Base-by-base conservation (phyloP, 768 basidiomycete genomes). In the Rhizopogon roseolus region DNA sequence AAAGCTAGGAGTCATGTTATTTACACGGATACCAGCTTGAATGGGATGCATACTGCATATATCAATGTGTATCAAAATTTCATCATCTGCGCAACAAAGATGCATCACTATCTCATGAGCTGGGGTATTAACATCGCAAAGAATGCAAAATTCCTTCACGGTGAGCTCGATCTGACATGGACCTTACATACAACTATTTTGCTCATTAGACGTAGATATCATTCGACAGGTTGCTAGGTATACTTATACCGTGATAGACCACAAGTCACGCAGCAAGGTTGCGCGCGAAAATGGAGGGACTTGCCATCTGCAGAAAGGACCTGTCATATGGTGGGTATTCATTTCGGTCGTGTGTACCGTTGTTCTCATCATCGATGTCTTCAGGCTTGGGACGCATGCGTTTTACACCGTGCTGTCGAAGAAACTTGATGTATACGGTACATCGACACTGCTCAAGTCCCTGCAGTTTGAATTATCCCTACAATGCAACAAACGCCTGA, bases 61-160 rank as follows among this genome's bases (percentile, higher is more conserved):
- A 66, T 83, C 50, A 99, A 98, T 68, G 77, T 96, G 11, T 97
- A 93, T 66, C 89, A 93, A 65, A 90, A 86, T 62, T 88, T 94
- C 64, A 68, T 90, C 29, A 67, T 97, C 41, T 77, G 84, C 3
- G 91, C 89, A 0, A 85, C 93, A 77, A 96, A 91, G 71, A 88
- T 93, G 79, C 84, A 91, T 55, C 77, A 80, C 50, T 97, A 98
- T 65, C 71, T 98, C 34, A 76, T 78, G 36, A 76, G 77, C 49
- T 87, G 82, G 83, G 75, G 78, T 13, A 56, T 75, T 16, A 70
- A 73, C 48, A 59, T 73, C n/a, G 62, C 58, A 32, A 79, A 71
- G 56, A 79, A 76, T 53, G 62, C 63, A 28, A 62, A 63, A 16
- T 89, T 89, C 59, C 67, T 91, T 45, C 67, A 74, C 38, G 72